Conservation (phyloP, 495 filamentous ascomycete species). For the Penicillium psychrofluorescens region DNA sequence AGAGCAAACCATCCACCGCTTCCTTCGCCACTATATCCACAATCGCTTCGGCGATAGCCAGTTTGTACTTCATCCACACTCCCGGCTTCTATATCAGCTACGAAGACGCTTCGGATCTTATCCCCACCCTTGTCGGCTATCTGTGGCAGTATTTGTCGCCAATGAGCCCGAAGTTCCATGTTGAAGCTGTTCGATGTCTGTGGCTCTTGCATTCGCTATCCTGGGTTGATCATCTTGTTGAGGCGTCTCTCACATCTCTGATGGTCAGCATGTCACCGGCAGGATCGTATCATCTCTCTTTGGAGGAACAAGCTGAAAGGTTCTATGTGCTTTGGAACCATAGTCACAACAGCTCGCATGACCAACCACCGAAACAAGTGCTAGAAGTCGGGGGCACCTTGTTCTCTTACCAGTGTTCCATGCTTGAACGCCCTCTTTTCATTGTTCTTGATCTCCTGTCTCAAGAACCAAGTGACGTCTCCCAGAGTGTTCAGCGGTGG, state of each 20-base stretch:
- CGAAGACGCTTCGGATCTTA: slow-evolving; percentile 54
- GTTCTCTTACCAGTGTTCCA: slow-evolving; percentile 40
- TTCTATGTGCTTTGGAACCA: slow-evolving; percentile 76
- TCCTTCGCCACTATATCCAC: slow-evolving; percentile 46
- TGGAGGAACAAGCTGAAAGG: slow-evolving; percentile 36
- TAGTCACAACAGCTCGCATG: slow-evolving; percentile 57
- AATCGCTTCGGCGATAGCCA: slow-evolving; percentile 53
- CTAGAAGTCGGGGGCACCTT: slow-evolving; percentile 29
- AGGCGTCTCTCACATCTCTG: slow-evolving; percentile 70
- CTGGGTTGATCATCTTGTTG: slow-evolving; percentile 53
- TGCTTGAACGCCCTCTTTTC: slow-evolving; percentile 78
- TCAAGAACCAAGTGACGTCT: slow-evolving; percentile 66
- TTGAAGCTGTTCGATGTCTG: slow-evolving; percentile 79
- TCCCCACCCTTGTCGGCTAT: slow-evolving; percentile 58
- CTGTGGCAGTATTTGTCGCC: slow-evolving; percentile 78
- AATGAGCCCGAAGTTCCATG: slow-evolving; percentile 79
- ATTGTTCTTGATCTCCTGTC: slow-evolving; percentile 72
- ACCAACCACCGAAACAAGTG: slow-evolving; percentile 45
- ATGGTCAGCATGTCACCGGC: slow-evolving; percentile 46
- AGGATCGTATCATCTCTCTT: slow-evolving; percentile 21
- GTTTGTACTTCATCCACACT: slow-evolving; percentile 48
- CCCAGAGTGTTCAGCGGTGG: slow-evolving; percentile 73
- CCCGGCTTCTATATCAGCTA: slow-evolving; percentile 43
- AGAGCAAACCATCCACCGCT: slow-evolving; percentile 20
- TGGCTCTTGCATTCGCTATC: slow-evolving; percentile 74